Base-by-base conservation (phyloP, 2,329 filamentous ascomycete genomes). In the Nemania sp. region DNA sequence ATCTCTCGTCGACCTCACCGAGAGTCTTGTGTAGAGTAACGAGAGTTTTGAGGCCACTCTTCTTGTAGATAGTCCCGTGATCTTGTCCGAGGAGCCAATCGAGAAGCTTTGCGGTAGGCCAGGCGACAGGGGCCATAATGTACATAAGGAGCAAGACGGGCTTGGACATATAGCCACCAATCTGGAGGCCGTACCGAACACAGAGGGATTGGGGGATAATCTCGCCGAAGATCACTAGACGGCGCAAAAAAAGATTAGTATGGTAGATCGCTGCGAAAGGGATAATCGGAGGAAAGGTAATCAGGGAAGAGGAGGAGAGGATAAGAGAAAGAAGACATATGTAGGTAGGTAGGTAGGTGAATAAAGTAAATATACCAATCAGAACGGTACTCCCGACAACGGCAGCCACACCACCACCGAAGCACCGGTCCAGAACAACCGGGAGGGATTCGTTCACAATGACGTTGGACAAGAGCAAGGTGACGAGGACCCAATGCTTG, bases 401-500 rank as follows among this genome's bases (percentile, higher is more conserved):
- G 63, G 95, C 95, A 63, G 94, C 93, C 81, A 96, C 93, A 65
- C 95, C 95, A 67, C 95, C 95, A 32, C 95, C 95, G 17, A 99
- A 85, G 58, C 92, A 97, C 58, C 95, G 84, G 77, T 99, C 95
- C 53, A 99, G 84, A 11, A 99, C 91, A 64, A 99, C 97, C 29
- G 95, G 95, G 13, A 97, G 81, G 2, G 94, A 96, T 78, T 98
- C 95, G 76, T 99, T 98, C 67, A 96, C 96, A 70, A 99, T 96
- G 72, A 99, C 95, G 75, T 99, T 99, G 75, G 92, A 92, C 57
- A 99, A 81, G 7, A 99, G 84, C 25, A 99, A 80, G 2, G 95
- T 98, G 55, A 99, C 95, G 59, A 99, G 81, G 18, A 99, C 94
- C 95, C 95, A 99, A 77, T 99, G 95, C 76, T 99, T 99, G 70